These are phyloP conservation scores for Candida lessepsii DNA, from an alignment of 805 yeast genomes.

Conservation along the genomic window DNA sequence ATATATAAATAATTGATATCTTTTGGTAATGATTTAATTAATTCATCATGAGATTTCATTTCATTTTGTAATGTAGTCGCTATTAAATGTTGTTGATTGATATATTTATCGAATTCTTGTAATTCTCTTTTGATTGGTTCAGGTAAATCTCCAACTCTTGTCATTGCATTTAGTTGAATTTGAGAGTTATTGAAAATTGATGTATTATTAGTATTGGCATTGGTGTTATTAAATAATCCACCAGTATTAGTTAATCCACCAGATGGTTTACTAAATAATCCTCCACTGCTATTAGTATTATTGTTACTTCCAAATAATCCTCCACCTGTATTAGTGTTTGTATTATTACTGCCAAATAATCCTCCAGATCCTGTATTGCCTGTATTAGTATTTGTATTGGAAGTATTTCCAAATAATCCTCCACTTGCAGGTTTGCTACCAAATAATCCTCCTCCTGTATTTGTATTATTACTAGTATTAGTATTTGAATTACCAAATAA, in stretches of 20 bases:
- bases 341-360: slow-evolving; percentile 13
- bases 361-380: too few species aligned
- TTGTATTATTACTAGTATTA: neutral
- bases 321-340: slow-evolving; percentile 13
- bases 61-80: slow-evolving; percentile 67
- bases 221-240: slow-evolving; percentile 26
- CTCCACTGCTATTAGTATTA: slow-evolving; percentile 19
- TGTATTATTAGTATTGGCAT: slow-evolving; percentile 2
- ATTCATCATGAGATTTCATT: slow-evolving; percentile 57
- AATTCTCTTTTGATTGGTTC: slow-evolving; percentile 66
- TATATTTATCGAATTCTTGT: slow-evolving; percentile 68
- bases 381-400: slow-evolving; percentile 2
- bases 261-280: slow-evolving; percentile 21
- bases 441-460: slow-evolving; percentile 12
- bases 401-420: slow-evolving; percentile 16
- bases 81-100: slow-evolving; percentile 69
- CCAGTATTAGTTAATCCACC: slow-evolving; percentile 17
- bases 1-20: slow-evolving; percentile 65
- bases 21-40: slow-evolving; percentile 69
- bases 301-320: slow-evolving; percentile 21
- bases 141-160: slow-evolving; percentile 72
- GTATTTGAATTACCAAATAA: slow-evolving; percentile 20
- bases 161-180: slow-evolving; percentile 61
- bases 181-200: slow-evolving; percentile 6
- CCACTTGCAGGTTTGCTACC: slow-evolving; percentile 12